These are phyloP conservation scores for Halenospora varia DNA, from an alignment of 495 filamentous ascomycete species.

Conservation along the genomic window DNA sequence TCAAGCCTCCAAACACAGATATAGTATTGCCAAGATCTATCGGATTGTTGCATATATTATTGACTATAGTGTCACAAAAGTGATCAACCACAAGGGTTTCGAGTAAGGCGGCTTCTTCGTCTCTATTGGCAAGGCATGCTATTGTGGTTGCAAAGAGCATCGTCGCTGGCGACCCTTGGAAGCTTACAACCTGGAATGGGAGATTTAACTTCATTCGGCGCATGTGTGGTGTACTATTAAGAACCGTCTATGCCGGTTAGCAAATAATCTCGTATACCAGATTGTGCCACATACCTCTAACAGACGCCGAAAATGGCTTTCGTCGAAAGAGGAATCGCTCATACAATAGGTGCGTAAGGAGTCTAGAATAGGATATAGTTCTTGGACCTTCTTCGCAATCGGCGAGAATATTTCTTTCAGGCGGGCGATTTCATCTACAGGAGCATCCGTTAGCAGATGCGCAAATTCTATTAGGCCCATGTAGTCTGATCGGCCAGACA, in stretches of 20 bases:
- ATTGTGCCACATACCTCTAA: slow-evolving; percentile 8
- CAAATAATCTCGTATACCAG: not conserved
- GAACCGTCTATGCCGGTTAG: slow-evolving; percentile 11
- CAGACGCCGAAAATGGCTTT: slow-evolving; percentile 16
- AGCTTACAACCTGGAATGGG: slow-evolving; percentile 23
- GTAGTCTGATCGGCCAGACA: too few relatives aligned
- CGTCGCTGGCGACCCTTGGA: slow-evolving; percentile 16
- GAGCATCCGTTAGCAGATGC: too few relatives aligned
- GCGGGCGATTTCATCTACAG: slow-evolving; percentile 21
- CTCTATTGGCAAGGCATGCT: slow-evolving; percentile 14
- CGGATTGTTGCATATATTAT: slow-evolving; percentile 21
- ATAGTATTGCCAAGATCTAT: slow-evolving; percentile 22
- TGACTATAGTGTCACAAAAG: slow-evolving; percentile 22
- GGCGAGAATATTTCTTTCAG: slow-evolving; percentile 22
- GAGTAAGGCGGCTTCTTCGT: slow-evolving; percentile 12
- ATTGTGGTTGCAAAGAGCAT: slow-evolving; percentile 21
- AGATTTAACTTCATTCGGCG: slow-evolving; percentile 21
- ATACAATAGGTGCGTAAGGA: slow-evolving; percentile 24
- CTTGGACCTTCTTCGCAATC: slow-evolving; percentile 16
- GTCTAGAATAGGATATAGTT: slow-evolving; percentile 16
- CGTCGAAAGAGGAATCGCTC: slow-evolving; percentile 21
- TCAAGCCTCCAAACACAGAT: slow-evolving; percentile 12
- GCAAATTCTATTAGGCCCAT: too few relatives aligned
- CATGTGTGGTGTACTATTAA: slow-evolving; percentile 14
- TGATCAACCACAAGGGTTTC: slow-evolving; percentile 25